Base-by-base conservation (phyloP, 2,329 filamentous ascomycete genomes). In the Capronia epimyces region DNA sequence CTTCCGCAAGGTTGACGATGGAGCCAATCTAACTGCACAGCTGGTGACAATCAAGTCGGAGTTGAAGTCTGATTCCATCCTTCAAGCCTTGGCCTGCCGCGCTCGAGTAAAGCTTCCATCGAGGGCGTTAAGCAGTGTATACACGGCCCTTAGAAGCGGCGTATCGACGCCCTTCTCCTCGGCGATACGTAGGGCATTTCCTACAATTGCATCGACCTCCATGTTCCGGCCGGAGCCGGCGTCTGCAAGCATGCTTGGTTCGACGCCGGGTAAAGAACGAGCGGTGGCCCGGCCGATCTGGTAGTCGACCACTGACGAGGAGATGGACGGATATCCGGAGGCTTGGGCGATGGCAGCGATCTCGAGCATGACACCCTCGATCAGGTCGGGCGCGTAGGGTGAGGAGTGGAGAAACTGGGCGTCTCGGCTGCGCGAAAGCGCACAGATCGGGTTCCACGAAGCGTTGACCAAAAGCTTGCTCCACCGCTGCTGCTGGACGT, bases 381-480 rank as follows among this genome's bases (percentile, higher is more conserved):
- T 62, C 25, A 57, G 27, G 10, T 45, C 40, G 9, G 43, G 21
- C 2, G 73, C 61, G 12, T 62, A 62, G 16, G 71, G 62, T 0
- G 66, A 64, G 1, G 71, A 76, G 0, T 63, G 69, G 9, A 82
- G 64, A 61, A 80, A 77, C 0, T 72, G 62, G 0, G 76, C 72
- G 16, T 80, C 80, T 50, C 77, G 74, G 36, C 72, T 70, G 0
- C 75, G 70, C 0, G 78, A 76, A 1, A 83, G 66, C 0, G 80
- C 79, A 36, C 77, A 81, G 29, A 82, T 70, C 0, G 80, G 75
- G 57, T 84, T 84, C 76, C 78, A 83, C 0, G 77, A 72, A 1
- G 75, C 79, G 60, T 84, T 84, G 64, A 80, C 69, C 0, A 83
- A 67, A 0, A 83, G 71, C 63, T 84, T 84, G 46, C 71, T 70